Conservation (phyloP, 2,329 filamentous ascomycete species). For the Sarocladium kiliense region DNA sequence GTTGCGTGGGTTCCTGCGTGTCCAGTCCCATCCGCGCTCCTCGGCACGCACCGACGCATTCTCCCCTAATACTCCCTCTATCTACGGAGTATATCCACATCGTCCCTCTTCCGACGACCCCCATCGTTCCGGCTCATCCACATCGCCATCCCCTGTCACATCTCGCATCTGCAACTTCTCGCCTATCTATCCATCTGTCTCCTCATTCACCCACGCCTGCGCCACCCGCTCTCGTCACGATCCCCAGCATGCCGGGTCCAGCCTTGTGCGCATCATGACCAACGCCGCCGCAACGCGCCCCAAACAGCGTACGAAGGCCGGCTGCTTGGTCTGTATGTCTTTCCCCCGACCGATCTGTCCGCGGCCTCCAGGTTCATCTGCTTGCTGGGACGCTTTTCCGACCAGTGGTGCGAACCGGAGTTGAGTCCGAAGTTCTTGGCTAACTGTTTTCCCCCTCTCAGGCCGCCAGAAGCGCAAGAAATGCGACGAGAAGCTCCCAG, state of each 20-base stretch:
- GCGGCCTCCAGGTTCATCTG: neutral
- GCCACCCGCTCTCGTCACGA: neutral
- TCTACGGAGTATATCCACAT: neutral
- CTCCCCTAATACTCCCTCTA: neutral
- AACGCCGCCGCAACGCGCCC: constrained; percentile 4
- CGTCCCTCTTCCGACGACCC: neutral
- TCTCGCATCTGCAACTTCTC: neutral
- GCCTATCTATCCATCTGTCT: neutral
- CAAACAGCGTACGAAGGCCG: constrained; percentile 6
- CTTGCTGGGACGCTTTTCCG: neutral
- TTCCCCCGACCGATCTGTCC: neutral
- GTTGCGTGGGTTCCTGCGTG: no score
- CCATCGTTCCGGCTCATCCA: neutral
- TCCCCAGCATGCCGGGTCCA: neutral
- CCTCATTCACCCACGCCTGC: neutral
- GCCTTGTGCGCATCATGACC: constrained; percentile 4
- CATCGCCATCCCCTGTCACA: neutral
- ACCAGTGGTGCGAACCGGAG: neutral
- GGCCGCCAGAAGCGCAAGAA: constrained; percentile 11
- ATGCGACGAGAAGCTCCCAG: constrained; percentile 9
- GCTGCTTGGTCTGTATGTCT: constrained; percentile 4
- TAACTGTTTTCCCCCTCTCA: neutral
- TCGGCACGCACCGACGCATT: neutral
- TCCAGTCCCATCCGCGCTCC: neutral
- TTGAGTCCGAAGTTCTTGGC: neutral